Evolutionary conservation across 2,329 filamentous ascomycete species (phyloP).

Genomic region (Helotiales sp.): DNA sequence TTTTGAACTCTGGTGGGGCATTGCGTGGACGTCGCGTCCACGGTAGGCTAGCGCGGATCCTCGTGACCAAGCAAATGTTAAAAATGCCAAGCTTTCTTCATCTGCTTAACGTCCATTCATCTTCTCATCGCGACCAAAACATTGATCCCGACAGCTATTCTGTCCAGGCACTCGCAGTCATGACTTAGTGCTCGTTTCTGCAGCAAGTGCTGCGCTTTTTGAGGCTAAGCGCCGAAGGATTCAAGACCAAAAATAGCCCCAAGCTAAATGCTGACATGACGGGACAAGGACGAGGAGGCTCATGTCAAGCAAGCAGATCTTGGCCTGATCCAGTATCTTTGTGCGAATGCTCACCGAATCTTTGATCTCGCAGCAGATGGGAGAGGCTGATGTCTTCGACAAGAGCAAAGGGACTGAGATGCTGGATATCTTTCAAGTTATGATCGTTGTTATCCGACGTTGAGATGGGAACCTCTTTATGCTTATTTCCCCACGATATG

Average conservation of each 20-base stretch:
- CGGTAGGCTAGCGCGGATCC: neutral
- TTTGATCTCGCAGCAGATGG: neutral
- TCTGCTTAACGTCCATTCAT: too few species aligned
- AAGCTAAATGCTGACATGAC: neutral
- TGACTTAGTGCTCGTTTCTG: neutral
- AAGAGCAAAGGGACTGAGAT: neutral
- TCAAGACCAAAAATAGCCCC: neutral
- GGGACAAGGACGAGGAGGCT: neutral
- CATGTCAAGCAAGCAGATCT: neutral
- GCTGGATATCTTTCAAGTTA: neutral
- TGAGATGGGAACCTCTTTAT: too few species aligned
- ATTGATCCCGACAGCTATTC: too few species aligned
- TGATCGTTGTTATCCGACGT: too few species aligned
- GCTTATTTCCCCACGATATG: neutral
- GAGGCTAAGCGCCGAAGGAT: neutral
- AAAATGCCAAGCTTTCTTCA: too few species aligned
- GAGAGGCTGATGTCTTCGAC: neutral
- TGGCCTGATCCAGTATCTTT: neutral
- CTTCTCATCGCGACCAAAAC: too few species aligned
- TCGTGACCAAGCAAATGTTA: too few species aligned
- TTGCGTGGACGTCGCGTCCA: too few species aligned
- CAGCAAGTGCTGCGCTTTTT: neutral
- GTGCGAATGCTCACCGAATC: neutral
- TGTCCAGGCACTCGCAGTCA: too few species aligned
- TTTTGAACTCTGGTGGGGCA: conserved; percentile 2